phyloP scores from a whole-genome alignment of 345 rosid species.

The Brassica nigra region DNA sequence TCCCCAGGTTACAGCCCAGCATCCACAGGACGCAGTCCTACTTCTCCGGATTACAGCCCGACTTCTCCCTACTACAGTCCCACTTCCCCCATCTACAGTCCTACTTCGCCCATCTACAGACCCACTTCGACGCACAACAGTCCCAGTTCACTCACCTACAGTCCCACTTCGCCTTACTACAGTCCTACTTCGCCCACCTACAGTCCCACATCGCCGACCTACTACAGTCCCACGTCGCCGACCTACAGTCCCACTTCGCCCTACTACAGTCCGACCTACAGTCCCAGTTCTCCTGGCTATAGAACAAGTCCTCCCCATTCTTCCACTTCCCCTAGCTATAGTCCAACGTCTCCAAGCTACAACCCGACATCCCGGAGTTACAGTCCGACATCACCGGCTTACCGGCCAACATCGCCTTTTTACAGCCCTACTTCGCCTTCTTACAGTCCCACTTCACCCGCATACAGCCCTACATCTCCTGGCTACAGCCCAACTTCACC shows the following conservation, averaged over 20 bases:
- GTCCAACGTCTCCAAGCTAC: conserved; percentile 74
- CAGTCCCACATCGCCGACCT: conserved; percentile 83
- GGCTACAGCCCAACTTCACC: conserved; percentile 89
- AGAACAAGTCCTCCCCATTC: conserved; percentile 79
- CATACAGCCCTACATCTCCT: conserved; percentile 80
- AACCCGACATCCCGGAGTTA: conserved; percentile 79
- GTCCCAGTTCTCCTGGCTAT: conserved; percentile 40
- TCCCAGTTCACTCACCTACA: conserved; percentile 87
- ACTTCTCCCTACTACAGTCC: conserved; percentile 88
- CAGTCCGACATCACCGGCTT: conserved; percentile 78
- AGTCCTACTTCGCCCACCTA: conserved; percentile 81
- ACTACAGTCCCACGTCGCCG: conserved; percentile 84
- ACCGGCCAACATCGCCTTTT: conserved; percentile 64
- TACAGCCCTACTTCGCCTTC: conserved; percentile 84
- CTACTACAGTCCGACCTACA: conserved; percentile 53
- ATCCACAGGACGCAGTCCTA: conserved; percentile 76
- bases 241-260: neutral
- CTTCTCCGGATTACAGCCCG: conserved; percentile 84
- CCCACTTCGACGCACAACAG: conserved; percentile 46
- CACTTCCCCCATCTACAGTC: conserved; percentile 57
- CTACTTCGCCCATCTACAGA: conserved; percentile 82
- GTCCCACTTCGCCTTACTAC: conserved; percentile 83
- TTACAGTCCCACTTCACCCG: conserved; percentile 82
- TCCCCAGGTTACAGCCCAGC: conserved; percentile 88
- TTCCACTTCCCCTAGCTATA: conserved; percentile 74